These are phyloP conservation scores for Hymenoscyphus fraxineus DNA, from an alignment of 2,329 filamentous ascomycete genomes.

Conservation along the genomic window DNA sequence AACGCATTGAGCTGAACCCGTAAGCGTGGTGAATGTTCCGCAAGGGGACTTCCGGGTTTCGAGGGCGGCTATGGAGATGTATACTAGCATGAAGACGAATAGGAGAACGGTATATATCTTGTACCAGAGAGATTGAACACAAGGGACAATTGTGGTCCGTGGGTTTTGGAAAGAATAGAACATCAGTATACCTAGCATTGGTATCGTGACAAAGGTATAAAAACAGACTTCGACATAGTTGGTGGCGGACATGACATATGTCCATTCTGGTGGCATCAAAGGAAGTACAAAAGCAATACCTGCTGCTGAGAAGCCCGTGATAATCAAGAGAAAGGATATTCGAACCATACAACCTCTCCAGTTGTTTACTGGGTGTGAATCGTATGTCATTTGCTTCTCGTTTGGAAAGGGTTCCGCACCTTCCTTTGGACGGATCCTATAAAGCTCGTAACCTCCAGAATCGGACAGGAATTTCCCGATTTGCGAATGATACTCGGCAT, in stretches of 20 bases:
- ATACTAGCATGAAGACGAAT: constrained; percentile 6
- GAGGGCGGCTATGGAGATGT: constrained; percentile 21
- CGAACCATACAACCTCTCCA: constrained; percentile 14
- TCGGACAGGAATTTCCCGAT: neutral
- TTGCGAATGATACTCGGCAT: neutral
- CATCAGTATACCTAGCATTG: constrained; percentile 9
- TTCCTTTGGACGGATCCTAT: neutral
- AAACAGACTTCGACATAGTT: constrained; percentile 17
- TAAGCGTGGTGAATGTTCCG: constrained; percentile 31
- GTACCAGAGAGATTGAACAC: constrained; percentile 28
- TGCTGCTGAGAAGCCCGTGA: constrained; percentile 1
- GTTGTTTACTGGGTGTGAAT: neutral
- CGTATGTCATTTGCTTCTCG: neutral
- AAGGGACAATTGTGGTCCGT: constrained; percentile 28
- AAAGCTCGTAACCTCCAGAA: neutral
- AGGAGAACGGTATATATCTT: constrained; percentile 26
- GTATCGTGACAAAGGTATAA: constrained; percentile 21
- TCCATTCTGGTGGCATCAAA: neutral
- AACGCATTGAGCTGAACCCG: neutral
- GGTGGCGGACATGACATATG: constrained; percentile 4
- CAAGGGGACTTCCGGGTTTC: constrained; percentile 26
- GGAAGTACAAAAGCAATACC: constrained; percentile 12
- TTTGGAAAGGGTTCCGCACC: neutral
- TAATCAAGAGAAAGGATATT: constrained; percentile 8
- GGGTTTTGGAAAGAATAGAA: constrained; percentile 23